Base-by-base conservation (phyloP, 31 red algal genomes). In the Endocladia muricata region DNA sequence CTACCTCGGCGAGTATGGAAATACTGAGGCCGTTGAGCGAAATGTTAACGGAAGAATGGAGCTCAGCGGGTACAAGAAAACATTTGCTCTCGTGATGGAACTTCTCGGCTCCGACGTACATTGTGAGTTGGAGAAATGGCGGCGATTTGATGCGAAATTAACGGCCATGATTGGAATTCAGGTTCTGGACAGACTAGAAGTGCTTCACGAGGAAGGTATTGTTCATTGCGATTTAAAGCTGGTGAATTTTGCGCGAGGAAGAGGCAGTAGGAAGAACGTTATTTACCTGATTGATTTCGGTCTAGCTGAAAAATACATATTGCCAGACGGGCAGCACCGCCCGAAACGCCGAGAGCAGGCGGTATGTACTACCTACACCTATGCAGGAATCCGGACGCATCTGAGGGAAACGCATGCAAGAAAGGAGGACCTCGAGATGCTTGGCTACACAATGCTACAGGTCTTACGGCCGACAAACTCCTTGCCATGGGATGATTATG, bases 111-210 rank as follows among this genome's bases (percentile, higher is more conserved):
- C n/a, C n/a, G n/a, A n/a, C n/a, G n/a, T n/a, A n/a, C n/a, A n/a
- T n/a, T n/a, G n/a, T n/a, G n/a, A n/a, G n/a, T n/a, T n/a, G n/a
- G n/a, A 78, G 54, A 65, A 68, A n/a, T 13, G 43, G 6, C 4
- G 83, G 4, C 3, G 65, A 1, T 11, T 88, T 35, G 37, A 30
- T 15, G 31, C 79, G 17, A 88, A 88, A 67, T 63, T 65, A 41
- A 66, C 79, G 37, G 65, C 79, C 33, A 79, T 88, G 83, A 79
- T 88, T 37, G 83, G 68, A 63, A 79, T 78, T 73, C 83, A 88
- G 67, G 39, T 57, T 9, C 49, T 88, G 83, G 37, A 60, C 3
- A 61, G 62, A 17, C 52, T 88, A 28, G 83, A 88, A 32, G 62
- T 52, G 36, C 42, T 88, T 4, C 83, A 88, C 39, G 41, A 49